Evolutionary conservation across 2,329 filamentous ascomycete genomes (phyloP).

Genomic region (Botrytis sinoallii): DNA sequence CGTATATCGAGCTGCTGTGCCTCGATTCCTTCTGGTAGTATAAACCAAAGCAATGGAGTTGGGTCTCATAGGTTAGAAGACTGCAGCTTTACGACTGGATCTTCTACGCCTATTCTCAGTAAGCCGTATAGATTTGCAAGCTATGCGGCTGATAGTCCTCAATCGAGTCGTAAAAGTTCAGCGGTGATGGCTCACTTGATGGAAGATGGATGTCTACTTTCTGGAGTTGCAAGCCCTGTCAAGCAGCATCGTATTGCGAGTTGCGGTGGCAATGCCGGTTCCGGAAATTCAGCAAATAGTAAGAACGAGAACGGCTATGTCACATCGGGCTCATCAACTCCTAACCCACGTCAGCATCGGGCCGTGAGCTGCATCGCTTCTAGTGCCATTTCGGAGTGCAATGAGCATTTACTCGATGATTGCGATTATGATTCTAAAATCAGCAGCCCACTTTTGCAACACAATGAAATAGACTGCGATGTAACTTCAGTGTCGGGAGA

Average conservation of each 20-base stretch:
- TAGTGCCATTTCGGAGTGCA: background rate
- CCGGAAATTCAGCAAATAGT: background rate
- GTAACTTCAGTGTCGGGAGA: background rate
- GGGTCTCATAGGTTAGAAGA: background rate
- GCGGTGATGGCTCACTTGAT: background rate
- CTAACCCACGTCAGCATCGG: background rate
- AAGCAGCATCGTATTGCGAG: background rate
- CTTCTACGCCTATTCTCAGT: background rate
- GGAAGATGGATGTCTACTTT: conserved; percentile 13
- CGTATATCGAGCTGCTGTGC: conserved; percentile 11
- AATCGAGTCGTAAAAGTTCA: background rate
- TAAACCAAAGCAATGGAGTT: background rate
- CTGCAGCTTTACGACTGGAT: conserved; percentile 3
- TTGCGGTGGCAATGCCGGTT: background rate
- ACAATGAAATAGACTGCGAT: background rate
- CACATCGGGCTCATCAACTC: background rate
- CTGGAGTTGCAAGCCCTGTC: conserved; percentile 7
- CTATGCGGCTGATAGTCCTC: background rate
- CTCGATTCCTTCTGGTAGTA: background rate
- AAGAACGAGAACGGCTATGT: background rate
- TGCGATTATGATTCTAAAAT: conserved; percentile 5
- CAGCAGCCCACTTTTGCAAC: background rate
- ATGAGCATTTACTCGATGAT: conserved; percentile 6
- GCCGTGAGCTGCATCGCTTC: background rate
- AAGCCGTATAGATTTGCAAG: conserved; percentile 11